Evolutionary conservation across 129 eudicot genomes (phyloP).

Genomic region (Flaveria ramosissima): DNA sequence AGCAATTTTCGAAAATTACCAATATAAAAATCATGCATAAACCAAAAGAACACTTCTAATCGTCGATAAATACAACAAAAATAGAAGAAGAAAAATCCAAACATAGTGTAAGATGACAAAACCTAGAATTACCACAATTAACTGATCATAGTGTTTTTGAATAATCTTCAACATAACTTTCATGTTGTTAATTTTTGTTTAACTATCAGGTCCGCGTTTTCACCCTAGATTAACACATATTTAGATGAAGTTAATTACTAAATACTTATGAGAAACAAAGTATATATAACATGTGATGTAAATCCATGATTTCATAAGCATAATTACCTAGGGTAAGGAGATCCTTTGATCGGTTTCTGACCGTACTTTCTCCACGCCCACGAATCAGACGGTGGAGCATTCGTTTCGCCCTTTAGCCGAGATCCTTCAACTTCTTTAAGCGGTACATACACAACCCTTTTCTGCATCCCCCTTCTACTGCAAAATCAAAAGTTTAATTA

Average conservation of each 20-base stretch:
- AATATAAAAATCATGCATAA: not conserved
- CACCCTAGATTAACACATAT: slow-evolving; percentile 19
- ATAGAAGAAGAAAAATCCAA: not conserved
- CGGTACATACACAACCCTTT: slow-evolving; percentile 79
- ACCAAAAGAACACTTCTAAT: not conserved
- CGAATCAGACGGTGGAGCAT: slow-evolving; percentile 87
- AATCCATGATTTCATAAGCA: not conserved
- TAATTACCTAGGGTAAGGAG: slow-evolving; percentile 88
- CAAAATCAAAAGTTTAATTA: slow-evolving; percentile 6
- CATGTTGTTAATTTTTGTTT: not conserved
- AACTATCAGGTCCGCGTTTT: not conserved
- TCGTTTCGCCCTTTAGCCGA: slow-evolving; percentile 63
- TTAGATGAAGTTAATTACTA: not conserved
- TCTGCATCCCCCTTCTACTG: slow-evolving; percentile 63
- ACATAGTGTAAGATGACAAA: not conserved
- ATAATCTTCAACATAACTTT: not conserved
- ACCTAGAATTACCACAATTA: slow-evolving; percentile 5
- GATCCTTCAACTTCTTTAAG: slow-evolving; percentile 80
- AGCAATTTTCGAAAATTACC: not conserved
- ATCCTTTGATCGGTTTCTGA: slow-evolving; percentile 97
- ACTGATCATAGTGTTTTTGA: not conserved
- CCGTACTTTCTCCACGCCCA: slow-evolving; percentile 99
- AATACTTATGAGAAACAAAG: not conserved
- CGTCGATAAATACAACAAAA: not conserved
- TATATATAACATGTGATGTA: not conserved